Base-by-base conservation (phyloP, 768 basidiomycete species). In the Serpula lacrymans region DNA sequence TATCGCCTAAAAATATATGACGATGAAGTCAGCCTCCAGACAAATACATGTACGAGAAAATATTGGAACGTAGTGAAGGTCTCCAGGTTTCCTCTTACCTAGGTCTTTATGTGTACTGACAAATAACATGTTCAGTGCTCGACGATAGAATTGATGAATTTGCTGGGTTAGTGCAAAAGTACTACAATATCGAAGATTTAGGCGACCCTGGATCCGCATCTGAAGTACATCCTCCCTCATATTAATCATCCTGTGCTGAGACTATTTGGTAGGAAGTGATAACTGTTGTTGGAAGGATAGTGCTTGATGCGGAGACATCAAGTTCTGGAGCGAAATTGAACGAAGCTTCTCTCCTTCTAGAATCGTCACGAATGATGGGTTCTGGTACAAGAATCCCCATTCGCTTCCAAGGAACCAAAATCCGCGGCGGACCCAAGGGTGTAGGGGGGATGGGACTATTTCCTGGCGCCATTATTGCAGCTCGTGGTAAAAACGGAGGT, bases 11-110 rank as follows among this genome's bases (percentile, higher is more conserved):
- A n/a, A n/a, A n/a, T n/a, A n/a, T n/a, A n/a, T n/a, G n/a, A n/a
- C n/a, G n/a, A n/a, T n/a, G n/a, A n/a, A n/a, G n/a, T n/a, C n/a
- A n/a, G 31, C 42, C 9, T 26, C 20, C 49, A 89, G 86, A 84
- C 72, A 78, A 88, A 21, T 98, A 97, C 59, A 94, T 95, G 93
- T 92, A 88, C 54, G 93, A 97, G 61, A 92, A 89, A 64, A 72
- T 86, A 18, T 78, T 80, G 2, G 88, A 88, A 54, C 71, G 93
- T 33, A 84, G 89, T 46, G 85, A 85, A 72, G 82, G 92, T 90
- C 23, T 13, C 23, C 11, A 50, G 35, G 60, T 51, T 9, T 30
- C n/a, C 26, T 37, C 20, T 20, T 23, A 17, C 3, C 11, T 9
- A 21, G 21, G 26, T 31, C 5, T 12, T 18, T 20, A 17, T 34